Percentiles rank a stretch among this genome's conserved stretches.
Evolutionary conservation across 2,329 filamentous ascomycete species (phyloP).

Genomic region (Ilyonectria destructans): DNA sequence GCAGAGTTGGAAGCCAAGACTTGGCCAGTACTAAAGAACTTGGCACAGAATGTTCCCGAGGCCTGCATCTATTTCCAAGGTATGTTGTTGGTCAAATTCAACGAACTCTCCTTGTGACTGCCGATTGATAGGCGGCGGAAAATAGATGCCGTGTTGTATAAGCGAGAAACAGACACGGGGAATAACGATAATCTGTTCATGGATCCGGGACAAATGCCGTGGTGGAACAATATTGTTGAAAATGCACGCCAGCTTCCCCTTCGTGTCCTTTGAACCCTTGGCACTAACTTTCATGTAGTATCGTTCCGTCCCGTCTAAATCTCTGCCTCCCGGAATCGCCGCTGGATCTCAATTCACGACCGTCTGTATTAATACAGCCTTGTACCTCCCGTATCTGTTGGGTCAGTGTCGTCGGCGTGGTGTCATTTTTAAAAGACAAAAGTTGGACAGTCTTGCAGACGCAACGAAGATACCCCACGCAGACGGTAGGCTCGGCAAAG

Average conservation of each 20-base stretch:
- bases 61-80: slow-evolving; percentile 85
- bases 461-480: slow-evolving; percentile 71
- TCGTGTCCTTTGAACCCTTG: too few relatives aligned
- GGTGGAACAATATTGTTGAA: slow-evolving; percentile 77
- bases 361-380: slow-evolving; percentile 79
- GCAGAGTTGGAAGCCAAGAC: slow-evolving; percentile 72
- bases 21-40: slow-evolving; percentile 73
- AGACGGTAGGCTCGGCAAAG: slow-evolving; percentile 65
- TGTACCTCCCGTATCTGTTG: slow-evolving; percentile 81
- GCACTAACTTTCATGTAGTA: slow-evolving; percentile 72
- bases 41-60: slow-evolving; percentile 77
- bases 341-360: slow-evolving; percentile 84
- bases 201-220: slow-evolving; percentile 57
- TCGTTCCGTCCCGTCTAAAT: slow-evolving; percentile 70
- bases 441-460: slow-evolving; percentile 73
- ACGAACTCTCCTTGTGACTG: neutral
- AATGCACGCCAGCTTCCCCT: too few relatives aligned
- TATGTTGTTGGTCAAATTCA: slow-evolving; percentile 46
- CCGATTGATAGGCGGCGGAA: neutral
- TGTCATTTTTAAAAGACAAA: slow-evolving; percentile 67
- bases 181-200: slow-evolving; percentile 63
- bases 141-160: slow-evolving; percentile 43
- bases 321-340: slow-evolving; percentile 66
- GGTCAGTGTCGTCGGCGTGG: slow-evolving; percentile 77
- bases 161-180: slow-evolving; percentile 74